Base-by-base conservation (phyloP, 2,329 filamentous ascomycete genomes). In the Fusarium hainanense region DNA sequence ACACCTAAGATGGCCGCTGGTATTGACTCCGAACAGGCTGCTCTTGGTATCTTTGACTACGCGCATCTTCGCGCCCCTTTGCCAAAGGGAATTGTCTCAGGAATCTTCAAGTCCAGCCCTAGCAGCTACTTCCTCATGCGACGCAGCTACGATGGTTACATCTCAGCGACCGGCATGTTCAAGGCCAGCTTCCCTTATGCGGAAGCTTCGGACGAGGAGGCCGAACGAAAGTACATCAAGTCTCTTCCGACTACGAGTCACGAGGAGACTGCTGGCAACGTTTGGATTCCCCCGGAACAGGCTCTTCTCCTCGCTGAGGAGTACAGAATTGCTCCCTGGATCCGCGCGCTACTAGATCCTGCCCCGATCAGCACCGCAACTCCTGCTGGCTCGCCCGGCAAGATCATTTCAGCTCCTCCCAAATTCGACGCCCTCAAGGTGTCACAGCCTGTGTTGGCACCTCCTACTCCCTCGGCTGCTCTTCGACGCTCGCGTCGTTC, bases 121-220 rank as follows among this genome's bases (percentile, higher is more conserved):
- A 93, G 93, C 79, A 96, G 93, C 73, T 99, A 99, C 82, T 99
- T 98, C 80, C 84, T 99, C 74, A 99, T 99, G 93, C 90, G 93
- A 81, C 91, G 93, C 74, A 95, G 93, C 81, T 89, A 89, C 77
- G 93, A 97, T 78, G 93, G 93, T 66, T 96, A 88, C 79, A 89
- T 97, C 61, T 94, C 92, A 70, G 92, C 93, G 13, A 96, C 93
- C 7, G 93, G 93, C 80, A 95, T 97, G 93, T 97, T 95, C 86
- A 96, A 96, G 83, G 93, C 92, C 34, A 92, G 92, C 3, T 97
- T 94, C 76, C 93, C 93, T 10, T 94, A 92, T 80, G 91, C 93
- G 44, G 88, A 91, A 66, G 83, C 86, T 21, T 82, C 85, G 30
- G 92, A 96, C 72, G 93, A 96, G 77, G 89, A 93, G 74, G 82